Evolutionary conservation across 306 rosid genomes (phyloP), one percentile per base, ranked within the genome.

Genomic region (Boehmeria nivea): DNA sequence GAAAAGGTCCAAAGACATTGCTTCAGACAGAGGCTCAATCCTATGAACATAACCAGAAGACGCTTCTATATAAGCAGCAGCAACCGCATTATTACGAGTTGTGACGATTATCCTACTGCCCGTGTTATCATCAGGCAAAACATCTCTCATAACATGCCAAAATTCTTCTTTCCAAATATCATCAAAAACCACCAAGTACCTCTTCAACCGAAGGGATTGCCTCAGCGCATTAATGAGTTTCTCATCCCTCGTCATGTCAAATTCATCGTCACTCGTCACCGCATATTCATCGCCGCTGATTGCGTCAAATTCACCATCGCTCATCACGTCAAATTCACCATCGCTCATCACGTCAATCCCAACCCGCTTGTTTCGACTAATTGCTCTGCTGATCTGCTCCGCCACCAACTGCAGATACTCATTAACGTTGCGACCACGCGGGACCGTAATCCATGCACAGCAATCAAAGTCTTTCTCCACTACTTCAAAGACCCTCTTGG

Each of bases 71-170:
- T 37, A 36, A 24, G 47, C 38, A 2, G 43, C 40, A 21, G 27
- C 67, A 16, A 53, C 51, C 0, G 42, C 14, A 3, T 10, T 11
- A 2, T 2, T 24, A 1, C 57, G 34, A 8, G 67, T 42, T 17
- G 73, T 60, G 60, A 60, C 38, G 23, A 68, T 16, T 21, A 68
- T 36, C 27, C 44, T 39, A 53, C 68, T 60, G 3, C 63, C 58
- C 1, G 6, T 39, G 15, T 37, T 36, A 44, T 27, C 26, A 10
- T 18, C 18, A 12, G 73, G 63, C 26, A 60, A 49, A 14, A 59
- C 57, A 51, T 15, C 17, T 24, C 39, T 43, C 37, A 68, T 2
- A 14, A 14, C 17, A n/a, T 37, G 19, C 43, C 23, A 11, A 28
- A 53, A 28, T 31, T 53, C 25, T 16, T 2, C 43, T 1, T 18